These are phyloP conservation scores for Hypoxylon perforatum DNA, from an alignment of 495 filamentous ascomycete genomes.

Conservation along the genomic window DNA sequence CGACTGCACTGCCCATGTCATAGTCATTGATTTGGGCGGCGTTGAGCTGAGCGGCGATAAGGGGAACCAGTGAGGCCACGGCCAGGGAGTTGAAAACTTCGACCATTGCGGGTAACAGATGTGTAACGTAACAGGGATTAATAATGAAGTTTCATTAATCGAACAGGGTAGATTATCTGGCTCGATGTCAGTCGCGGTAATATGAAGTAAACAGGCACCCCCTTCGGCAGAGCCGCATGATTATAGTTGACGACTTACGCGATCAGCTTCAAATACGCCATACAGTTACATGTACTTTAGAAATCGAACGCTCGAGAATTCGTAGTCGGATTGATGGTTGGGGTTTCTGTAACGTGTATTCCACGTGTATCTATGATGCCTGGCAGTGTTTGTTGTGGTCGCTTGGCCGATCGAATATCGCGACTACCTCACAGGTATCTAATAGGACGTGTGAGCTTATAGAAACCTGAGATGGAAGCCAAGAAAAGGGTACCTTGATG, in stretches of 20 bases:
- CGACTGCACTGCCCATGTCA: conserved; percentile 43
- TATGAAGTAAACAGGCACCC: neutral
- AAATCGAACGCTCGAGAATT: conserved; percentile 9
- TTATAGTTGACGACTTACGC: conserved; percentile 5
- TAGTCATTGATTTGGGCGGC: no score
- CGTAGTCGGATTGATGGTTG: conserved; percentile 2
- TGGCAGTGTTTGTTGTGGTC: conserved; percentile 8
- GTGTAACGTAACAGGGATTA: neutral
- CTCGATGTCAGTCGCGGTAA: neutral
- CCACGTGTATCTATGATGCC: conserved; percentile 3
- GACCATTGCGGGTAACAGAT: no score
- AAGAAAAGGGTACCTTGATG: conserved; percentile 17
- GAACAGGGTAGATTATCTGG: neutral
- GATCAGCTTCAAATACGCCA: neutral
- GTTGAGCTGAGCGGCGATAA: no score
- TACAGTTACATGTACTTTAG: neutral
- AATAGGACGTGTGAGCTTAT: neutral
- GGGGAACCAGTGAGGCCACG: no score
- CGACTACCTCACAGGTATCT: no score
- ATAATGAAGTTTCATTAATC: conserved; percentile 2
- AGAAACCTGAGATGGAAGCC: neutral
- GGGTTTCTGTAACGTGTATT: conserved; percentile 12
- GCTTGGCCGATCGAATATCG: conserved; percentile 16
- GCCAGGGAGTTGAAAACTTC: no score
- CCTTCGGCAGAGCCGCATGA: conserved; percentile 27